phyloP scores from a whole-genome alignment of 2,329 filamentous ascomycete species.

The Alternaria panax region DNA sequence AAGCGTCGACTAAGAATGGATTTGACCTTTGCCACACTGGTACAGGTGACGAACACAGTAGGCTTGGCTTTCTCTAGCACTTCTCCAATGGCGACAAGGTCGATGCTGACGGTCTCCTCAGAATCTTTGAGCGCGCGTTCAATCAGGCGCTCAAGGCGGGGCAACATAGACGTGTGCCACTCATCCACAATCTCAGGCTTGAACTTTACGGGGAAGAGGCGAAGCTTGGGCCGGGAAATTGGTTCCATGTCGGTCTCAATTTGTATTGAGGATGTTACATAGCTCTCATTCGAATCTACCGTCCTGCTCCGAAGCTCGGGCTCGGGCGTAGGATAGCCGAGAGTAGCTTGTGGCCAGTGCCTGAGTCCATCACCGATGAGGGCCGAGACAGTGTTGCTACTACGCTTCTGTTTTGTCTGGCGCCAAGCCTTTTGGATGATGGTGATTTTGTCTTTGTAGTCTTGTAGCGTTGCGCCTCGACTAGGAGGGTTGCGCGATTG shows the following conservation, averaged over 20 bases:
- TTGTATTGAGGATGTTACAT: constrained; percentile 42
- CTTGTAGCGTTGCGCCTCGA: constrained; percentile 37
- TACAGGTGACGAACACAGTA: constrained; percentile 79
- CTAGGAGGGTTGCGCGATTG: constrained; percentile 21
- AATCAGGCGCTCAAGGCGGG: constrained; percentile 74
- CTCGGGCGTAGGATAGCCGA: constrained; percentile 45
- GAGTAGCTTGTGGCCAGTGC: constrained; percentile 45
- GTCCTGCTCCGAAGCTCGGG: constrained; percentile 35
- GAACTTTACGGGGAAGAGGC: constrained; percentile 59
- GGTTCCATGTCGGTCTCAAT: constrained; percentile 45
- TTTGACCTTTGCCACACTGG: constrained; percentile 75
- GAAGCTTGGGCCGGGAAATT: constrained; percentile 43
- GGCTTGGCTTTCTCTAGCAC: constrained; percentile 70
- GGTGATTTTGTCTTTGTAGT: constrained; percentile 50
- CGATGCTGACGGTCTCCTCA: constrained; percentile 79
- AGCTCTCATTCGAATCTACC: constrained; percentile 28
- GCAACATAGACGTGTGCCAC: constrained; percentile 76
- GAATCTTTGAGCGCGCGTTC: constrained; percentile 75
- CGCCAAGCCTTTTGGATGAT: constrained; percentile 51
- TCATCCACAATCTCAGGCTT: constrained; percentile 69
- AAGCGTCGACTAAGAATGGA: constrained; percentile 74
- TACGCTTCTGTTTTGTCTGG: constrained; percentile 40
- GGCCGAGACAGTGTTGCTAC: constrained; percentile 41
- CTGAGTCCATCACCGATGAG: constrained; percentile 41
- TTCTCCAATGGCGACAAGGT: constrained; percentile 76